These are phyloP conservation scores for Crithidia expoeki DNA, from an alignment of 208 protist genomes.

Conservation along the genomic window DNA sequence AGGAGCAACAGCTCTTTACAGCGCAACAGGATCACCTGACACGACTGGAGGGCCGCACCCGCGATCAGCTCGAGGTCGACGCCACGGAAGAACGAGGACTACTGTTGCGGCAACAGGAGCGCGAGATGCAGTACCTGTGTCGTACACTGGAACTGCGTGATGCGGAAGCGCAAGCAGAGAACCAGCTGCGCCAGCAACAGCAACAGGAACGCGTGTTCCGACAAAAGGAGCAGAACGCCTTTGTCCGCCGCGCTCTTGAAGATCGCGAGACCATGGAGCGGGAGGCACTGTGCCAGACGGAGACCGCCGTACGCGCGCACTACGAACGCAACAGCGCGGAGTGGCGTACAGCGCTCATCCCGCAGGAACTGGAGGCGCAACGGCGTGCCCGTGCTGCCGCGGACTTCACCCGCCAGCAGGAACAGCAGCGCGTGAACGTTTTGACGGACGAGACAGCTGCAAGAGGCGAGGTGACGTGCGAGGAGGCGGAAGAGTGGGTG, in stretches of 20 bases:
- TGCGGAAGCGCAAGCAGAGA: background rate
- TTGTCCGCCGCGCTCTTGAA: constrained; percentile 17
- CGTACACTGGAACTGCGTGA: background rate
- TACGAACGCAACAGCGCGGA: constrained; percentile 26
- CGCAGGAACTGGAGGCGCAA: constrained; percentile 16
- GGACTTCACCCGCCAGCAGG: constrained; percentile 7
- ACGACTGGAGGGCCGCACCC: constrained; percentile 1
- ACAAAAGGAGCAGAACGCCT: constrained; percentile 15
- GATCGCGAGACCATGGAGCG: constrained; percentile 29
- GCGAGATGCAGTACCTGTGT: constrained; percentile 10
- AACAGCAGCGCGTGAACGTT: background rate
- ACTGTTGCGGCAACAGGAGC: background rate
- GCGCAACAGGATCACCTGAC: background rate
- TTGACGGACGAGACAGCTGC: constrained; percentile 7
- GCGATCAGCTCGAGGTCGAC: background rate
- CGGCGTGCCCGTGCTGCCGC: constrained; percentile 4
- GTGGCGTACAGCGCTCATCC: constrained; percentile 12
- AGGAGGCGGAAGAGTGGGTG: constrained; percentile 29
- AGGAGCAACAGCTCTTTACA: background rate
- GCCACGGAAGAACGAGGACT: background rate
- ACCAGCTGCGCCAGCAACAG: constrained; percentile 10
- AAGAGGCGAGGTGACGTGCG: constrained; percentile 3
- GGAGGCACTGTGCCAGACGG: constrained; percentile 25
- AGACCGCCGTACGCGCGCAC: constrained; percentile 28
- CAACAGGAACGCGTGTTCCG: constrained; percentile 5